Evolutionary conservation across 805 yeast genomes (phyloP).

Genomic region (Metschnikowia koreensis): DNA sequence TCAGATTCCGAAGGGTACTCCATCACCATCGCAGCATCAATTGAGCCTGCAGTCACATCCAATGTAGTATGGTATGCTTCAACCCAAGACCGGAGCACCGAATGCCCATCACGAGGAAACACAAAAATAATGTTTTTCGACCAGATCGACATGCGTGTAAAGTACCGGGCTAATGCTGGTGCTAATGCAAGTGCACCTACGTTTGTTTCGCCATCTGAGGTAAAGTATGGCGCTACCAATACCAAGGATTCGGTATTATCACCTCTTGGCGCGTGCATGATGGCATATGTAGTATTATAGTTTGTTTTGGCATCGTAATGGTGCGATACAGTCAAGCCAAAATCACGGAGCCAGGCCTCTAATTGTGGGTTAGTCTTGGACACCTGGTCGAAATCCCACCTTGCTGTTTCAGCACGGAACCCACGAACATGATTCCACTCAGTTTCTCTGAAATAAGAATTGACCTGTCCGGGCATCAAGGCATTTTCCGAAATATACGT

Average conservation of each 20-base stretch:
- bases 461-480: conserved; percentile 93
- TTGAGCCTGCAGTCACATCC: conserved; percentile 88
- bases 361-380: conserved; percentile 46
- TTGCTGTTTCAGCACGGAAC: conserved; percentile 58
- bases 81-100: conserved; percentile 82
- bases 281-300: conserved; percentile 57
- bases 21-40: conserved; percentile 84
- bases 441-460: conserved; percentile 84
- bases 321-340: conserved; percentile 64
- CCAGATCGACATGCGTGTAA: conserved; percentile 88
- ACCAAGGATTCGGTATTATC: conserved; percentile 96
- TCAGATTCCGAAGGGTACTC: conserved; percentile 73
- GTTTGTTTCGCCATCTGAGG: conserved; percentile 62
- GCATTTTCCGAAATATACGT: conserved; percentile 96
- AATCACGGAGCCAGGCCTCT: conserved; percentile 59
- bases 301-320: conserved; percentile 31
- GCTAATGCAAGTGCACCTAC: conserved; percentile 78
- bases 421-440: conserved; percentile 95
- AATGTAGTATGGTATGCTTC: conserved; percentile 85
- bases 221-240: conserved; percentile 82
- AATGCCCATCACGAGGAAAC: conserved; percentile 68
- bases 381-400: conserved; percentile 31
- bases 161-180: conserved; percentile 72
- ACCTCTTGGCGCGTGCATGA: conserved; percentile 90
- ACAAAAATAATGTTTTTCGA: conserved; percentile 89